Evolutionary conservation across 2,329 filamentous ascomycete genomes (phyloP), one percentile per base, ranked within the genome.

Genomic region (Neofusicoccum laricinum): DNA sequence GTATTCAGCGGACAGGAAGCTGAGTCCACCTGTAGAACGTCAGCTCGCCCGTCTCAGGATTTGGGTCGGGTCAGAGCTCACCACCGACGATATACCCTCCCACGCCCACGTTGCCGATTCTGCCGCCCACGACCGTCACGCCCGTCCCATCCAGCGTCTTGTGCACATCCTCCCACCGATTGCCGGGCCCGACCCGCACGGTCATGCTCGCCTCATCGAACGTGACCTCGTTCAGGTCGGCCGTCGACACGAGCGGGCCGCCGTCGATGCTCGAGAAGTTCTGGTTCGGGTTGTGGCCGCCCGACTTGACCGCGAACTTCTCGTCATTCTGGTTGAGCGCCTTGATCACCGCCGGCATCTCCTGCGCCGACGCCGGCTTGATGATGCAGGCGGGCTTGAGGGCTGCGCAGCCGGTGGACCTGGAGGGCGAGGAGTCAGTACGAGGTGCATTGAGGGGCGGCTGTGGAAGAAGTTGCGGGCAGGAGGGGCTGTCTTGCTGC

Each of bases 221-320:
- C 25, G 67, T 65, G 8, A 71, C 69, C 48, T 76, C 72, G 38
- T 74, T 70, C 15, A 76, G 64, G 25, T 73, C 67, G 76, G 83
- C 71, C 64, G 83, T 82, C 2, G 74, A 75, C 50, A 80, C 77
- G 46, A 83, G 71, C 7, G 79, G 73, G 1, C 78, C 81, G 17
- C 77, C 76, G 49, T 79, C 75, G 48, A 81, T 78, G 67, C 78
- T 81, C 3, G 79, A 76, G 64, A 80, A 82, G 38, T 78, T 78
- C 64, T 79, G 78, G 65, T 80, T 82, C 1, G 78, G 78, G 64
- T 79, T 78, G 68, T 82, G 80, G 0, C 80, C 80, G 7, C 83
- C 84, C 10, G 80, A 79, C 70, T 83, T 80, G 73, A 86, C 78
- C 21, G 84, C 86, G 51, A 88, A 84, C 46, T 79, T 79, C 38